A percentile compares a stretch with the other conserved stretches of the same genome.
Evolutionary conservation across 768 basidiomycete species (phyloP).

Genomic region (Tricholoma furcatifolium): DNA sequence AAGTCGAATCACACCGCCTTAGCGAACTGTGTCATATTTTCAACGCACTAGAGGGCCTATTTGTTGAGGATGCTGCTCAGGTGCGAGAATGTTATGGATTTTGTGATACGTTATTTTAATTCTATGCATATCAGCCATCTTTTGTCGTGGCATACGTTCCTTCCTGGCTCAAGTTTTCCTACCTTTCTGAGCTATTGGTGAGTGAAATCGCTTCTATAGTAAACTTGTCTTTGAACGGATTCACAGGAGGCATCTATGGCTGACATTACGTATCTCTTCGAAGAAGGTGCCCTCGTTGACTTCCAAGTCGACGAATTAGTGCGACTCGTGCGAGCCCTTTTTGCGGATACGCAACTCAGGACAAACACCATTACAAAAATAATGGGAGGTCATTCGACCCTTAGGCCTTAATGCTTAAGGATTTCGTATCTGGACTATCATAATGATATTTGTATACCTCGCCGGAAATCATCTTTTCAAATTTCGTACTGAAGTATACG

Average conservation of each 20-base stretch:
- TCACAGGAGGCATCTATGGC: slow-evolving; percentile 86
- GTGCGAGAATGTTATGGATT: slow-evolving; percentile 29
- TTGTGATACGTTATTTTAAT: not conserved
- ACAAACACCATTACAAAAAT: slow-evolving; percentile 80
- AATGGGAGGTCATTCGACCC: slow-evolving; percentile 53
- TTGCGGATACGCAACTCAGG: slow-evolving; percentile 83
- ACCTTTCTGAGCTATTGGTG: slow-evolving; percentile 89
- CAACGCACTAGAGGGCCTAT: slow-evolving; percentile 77
- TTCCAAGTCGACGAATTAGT: slow-evolving; percentile 84
- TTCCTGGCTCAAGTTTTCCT: slow-evolving; percentile 93
- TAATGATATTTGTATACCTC: slow-evolving; percentile 1
- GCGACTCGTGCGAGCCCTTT: slow-evolving; percentile 79
- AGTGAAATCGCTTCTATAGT: slow-evolving; percentile 30
- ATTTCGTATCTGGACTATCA: not conserved
- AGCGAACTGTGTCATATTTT: slow-evolving; percentile 82
- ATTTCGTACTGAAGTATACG: not conserved
- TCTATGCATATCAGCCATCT: slow-evolving; percentile 46
- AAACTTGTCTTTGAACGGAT: not conserved
- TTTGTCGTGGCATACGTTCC: slow-evolving; percentile 86
- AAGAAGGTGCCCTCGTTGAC: slow-evolving; percentile 87
- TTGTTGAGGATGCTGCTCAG: slow-evolving; percentile 62
- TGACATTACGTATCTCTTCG: slow-evolving; percentile 90
- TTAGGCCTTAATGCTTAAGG: slow-evolving; percentile 12
- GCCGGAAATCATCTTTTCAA: not conserved
- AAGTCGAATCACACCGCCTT: slow-evolving; percentile 79